phyloP scores from a whole-genome alignment of 2,329 filamentous ascomycete species.

The Aspergillus pseudotamarii region DNA sequence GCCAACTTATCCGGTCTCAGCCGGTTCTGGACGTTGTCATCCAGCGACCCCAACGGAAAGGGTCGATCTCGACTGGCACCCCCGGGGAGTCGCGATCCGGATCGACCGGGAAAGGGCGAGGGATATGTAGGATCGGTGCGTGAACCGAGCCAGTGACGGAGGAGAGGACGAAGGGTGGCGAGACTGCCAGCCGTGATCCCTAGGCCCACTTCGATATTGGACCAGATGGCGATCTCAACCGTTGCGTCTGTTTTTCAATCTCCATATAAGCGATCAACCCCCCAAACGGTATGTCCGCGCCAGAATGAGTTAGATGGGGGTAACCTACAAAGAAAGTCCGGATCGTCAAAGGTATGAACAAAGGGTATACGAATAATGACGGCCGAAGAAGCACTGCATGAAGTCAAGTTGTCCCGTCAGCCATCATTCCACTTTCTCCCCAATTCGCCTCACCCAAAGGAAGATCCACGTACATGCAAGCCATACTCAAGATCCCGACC shows the following conservation, averaged over 20 bases:
- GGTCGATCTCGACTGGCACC: constrained; percentile 22
- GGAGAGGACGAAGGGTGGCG: constrained; percentile 52
- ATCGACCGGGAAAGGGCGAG: constrained; percentile 22
- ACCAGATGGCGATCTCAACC: constrained; percentile 47
- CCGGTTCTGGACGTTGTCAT: constrained; percentile 19
- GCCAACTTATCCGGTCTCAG: constrained; percentile 35
- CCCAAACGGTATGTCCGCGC: not conserved
- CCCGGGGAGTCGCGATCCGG: constrained; percentile 20
- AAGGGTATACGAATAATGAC: constrained; percentile 51
- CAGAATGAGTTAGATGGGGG: not conserved
- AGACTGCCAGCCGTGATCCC: constrained; percentile 51
- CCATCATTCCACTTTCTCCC: not conserved
- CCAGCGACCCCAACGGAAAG: constrained; percentile 31
- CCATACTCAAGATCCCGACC: constrained; percentile 58
- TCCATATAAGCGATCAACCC: not conserved
- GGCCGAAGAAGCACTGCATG: constrained; percentile 44
- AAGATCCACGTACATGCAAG: constrained; percentile 47
- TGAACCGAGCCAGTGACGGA: constrained; percentile 37
- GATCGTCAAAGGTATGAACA: constrained; percentile 39
- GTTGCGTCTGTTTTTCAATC: constrained; percentile 39
- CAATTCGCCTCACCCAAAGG: constrained; percentile 12
- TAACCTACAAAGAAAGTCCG: constrained; percentile 38
- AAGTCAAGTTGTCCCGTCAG: not conserved
- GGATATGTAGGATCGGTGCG: constrained; percentile 22
- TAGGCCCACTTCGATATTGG: constrained; percentile 37